phyloP scores from a whole-genome alignment of 2,329 filamentous ascomycete genomes.

The Claviceps purpurea region DNA sequence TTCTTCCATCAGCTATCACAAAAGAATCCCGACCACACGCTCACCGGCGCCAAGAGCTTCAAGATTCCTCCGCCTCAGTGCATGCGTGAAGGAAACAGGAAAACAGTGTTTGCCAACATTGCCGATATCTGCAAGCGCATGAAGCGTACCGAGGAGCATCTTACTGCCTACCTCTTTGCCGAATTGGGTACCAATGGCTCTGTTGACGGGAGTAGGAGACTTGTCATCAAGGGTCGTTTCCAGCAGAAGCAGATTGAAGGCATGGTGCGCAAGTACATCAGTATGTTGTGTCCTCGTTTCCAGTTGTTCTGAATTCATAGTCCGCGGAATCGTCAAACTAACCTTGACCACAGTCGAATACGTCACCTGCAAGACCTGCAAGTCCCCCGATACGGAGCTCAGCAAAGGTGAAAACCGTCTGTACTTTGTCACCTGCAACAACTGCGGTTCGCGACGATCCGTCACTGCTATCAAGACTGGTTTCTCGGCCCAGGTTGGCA shows the following conservation, averaged over 20 bases:
- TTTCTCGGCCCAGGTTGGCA: slow-evolving; percentile 99
- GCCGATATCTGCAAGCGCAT: slow-evolving; percentile 98
- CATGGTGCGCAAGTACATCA: slow-evolving; percentile 88
- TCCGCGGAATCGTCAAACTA: not conserved
- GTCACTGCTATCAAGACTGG: slow-evolving; percentile 98
- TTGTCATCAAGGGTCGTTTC: slow-evolving; percentile 99
- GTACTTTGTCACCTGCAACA: slow-evolving; percentile 94
- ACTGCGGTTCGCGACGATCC: slow-evolving; percentile 67
- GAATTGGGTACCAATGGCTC: slow-evolving; percentile 96
- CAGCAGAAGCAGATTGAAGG: slow-evolving; percentile 99
- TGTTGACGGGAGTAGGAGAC: slow-evolving; percentile 78
- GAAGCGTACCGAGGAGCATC: slow-evolving; percentile 97
- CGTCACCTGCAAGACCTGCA: slow-evolving; percentile 97
- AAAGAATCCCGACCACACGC: slow-evolving; percentile 92
- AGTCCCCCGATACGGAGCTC: slow-evolving; percentile 85
- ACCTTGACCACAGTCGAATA: slow-evolving; percentile 58
- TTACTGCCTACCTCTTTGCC: slow-evolving; percentile 92
- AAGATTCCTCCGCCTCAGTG: slow-evolving; percentile 98
- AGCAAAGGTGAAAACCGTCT: slow-evolving; percentile 98
- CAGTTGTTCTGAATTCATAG: not conserved
- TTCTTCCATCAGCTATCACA: slow-evolving; percentile 93
- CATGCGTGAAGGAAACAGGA: slow-evolving; percentile 99
- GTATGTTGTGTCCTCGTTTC: slow-evolving; percentile 34
- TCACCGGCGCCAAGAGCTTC: slow-evolving; percentile 83
- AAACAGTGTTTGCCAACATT: slow-evolving; percentile 99